Conservation (phyloP, 2,329 filamentous ascomycete genomes). For the Coniochaeta pulveracea region DNA sequence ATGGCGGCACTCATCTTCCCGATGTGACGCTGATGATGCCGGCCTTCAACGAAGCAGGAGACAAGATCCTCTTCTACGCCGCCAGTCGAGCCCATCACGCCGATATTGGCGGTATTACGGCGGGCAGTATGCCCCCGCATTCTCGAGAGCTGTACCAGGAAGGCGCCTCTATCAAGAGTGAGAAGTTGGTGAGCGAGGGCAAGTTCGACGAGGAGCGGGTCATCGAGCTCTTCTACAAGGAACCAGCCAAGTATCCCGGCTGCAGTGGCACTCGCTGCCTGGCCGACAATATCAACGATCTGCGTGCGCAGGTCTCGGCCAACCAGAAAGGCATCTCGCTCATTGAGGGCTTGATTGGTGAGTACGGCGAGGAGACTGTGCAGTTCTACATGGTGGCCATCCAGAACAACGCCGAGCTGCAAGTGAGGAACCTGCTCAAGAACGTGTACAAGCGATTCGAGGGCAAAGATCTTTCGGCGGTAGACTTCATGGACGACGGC, state of each 20-base stretch:
- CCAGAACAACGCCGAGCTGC: constrained; percentile 67
- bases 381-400: constrained; percentile 79
- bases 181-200: constrained; percentile 65
- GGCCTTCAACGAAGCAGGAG: constrained; percentile 53
- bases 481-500: constrained; percentile 83
- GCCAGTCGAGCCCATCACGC: constrained; percentile 73
- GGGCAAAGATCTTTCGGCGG: constrained; percentile 58
- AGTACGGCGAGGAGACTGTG: constrained; percentile 68
- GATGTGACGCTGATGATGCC: constrained; percentile 76
- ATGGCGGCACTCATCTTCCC: constrained; percentile 72
- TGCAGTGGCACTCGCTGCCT: constrained; percentile 72
- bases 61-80: constrained; percentile 71
- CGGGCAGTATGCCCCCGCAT: constrained; percentile 73
- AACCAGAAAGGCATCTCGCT: constrained; percentile 78
- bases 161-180: constrained; percentile 51
- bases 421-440: constrained; percentile 64
- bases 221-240: constrained; percentile 56
- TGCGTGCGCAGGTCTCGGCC: constrained; percentile 78
- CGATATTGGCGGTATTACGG: constrained; percentile 74
- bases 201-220: constrained; percentile 71
- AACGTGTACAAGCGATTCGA: constrained; percentile 58
- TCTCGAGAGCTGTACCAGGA: constrained; percentile 55
- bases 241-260: constrained; percentile 63
- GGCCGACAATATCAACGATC: constrained; percentile 73
- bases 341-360: constrained; percentile 62